phyloP scores from a whole-genome alignment of 768 basidiomycete species.

The Rhodosporidiobolus odoratus region DNA sequence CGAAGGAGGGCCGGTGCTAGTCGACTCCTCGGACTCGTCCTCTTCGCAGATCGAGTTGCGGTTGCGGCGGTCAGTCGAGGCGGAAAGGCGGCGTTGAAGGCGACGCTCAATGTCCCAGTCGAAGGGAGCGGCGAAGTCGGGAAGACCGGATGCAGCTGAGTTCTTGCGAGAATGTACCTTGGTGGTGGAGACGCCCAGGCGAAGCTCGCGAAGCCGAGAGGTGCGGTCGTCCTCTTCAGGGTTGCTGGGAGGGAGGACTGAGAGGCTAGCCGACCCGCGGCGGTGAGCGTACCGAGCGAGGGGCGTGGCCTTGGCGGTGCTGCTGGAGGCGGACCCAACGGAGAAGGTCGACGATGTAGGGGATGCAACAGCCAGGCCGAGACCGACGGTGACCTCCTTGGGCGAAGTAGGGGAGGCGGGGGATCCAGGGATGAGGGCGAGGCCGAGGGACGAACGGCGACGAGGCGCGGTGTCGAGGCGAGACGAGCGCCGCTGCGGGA shows the following conservation, averaged over 20 bases:
- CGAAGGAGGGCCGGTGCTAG: constrained; percentile 8
- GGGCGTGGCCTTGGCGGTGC: not conserved
- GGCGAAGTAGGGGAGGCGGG: not conserved
- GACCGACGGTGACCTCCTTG: constrained; percentile 1
- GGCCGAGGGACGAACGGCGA: constrained; percentile 31
- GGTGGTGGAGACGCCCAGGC: constrained; percentile 25
- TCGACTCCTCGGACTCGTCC: not conserved
- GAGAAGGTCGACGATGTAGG: not conserved
- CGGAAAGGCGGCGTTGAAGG: not conserved
- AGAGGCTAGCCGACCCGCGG: constrained; percentile 26
- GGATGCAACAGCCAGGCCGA: constrained; percentile 24
- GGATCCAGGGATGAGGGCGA: constrained; percentile 21
- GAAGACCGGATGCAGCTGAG: constrained; percentile 15
- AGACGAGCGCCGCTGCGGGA: constrained; percentile 27
- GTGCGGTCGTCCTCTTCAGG: constrained; percentile 27
- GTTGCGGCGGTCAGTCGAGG: not conserved
- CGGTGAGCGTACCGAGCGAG: constrained; percentile 25
- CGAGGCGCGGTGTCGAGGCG: constrained; percentile 5
- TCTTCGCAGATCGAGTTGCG: constrained; percentile 22
- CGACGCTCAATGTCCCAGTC: constrained; percentile 17
- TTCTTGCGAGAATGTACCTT: constrained; percentile 21
- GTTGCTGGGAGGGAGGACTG: not conserved
- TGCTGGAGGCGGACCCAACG: not conserved
- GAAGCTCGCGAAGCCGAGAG: constrained; percentile 29
- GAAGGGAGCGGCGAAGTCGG: constrained; percentile 24